These are phyloP conservation scores for Fusarium beomiforme DNA, from an alignment of 2,329 filamentous ascomycete species.

Conservation along the genomic window DNA sequence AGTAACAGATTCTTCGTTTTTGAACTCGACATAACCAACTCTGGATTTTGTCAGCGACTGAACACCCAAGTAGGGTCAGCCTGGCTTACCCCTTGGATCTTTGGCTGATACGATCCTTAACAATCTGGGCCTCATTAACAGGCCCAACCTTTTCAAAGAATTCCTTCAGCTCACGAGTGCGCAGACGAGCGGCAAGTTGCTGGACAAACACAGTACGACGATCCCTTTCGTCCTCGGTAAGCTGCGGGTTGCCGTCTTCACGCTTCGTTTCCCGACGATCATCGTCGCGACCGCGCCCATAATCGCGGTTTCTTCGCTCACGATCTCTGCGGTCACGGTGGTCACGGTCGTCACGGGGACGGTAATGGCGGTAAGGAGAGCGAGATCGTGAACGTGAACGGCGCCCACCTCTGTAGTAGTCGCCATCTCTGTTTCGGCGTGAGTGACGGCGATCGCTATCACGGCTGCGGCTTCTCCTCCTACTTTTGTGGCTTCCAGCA, in stretches of 20 bases:
- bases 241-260: slow-evolving; percentile 70
- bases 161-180: slow-evolving; percentile 89
- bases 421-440: slow-evolving; percentile 78
- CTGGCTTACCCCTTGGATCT: slow-evolving; percentile 90
- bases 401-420: slow-evolving; percentile 68
- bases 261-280: slow-evolving; percentile 54
- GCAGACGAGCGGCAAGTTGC: slow-evolving; percentile 92
- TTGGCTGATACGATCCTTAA: slow-evolving; percentile 95
- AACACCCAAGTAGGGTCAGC: not conserved
- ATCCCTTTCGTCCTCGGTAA: slow-evolving; percentile 95
- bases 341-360: slow-evolving; percentile 64
- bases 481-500: slow-evolving; percentile 82
- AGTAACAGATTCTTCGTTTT: slow-evolving; percentile 91
- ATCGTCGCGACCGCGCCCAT: slow-evolving; percentile 65
- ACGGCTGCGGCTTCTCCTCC: slow-evolving; percentile 81
- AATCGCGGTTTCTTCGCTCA: slow-evolving; percentile 63
- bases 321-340: slow-evolving; percentile 61
- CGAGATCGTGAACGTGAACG: slow-evolving; percentile 76
- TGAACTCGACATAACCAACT: slow-evolving; percentile 99
- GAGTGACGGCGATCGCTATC: slow-evolving; percentile 79
- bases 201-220: slow-evolving; percentile 98
- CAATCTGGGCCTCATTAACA: slow-evolving; percentile 97
- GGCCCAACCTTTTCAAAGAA: slow-evolving; percentile 97
- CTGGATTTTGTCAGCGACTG: slow-evolving; percentile 60
- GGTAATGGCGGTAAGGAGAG: slow-evolving; percentile 72